A percentile compares a stretch with the other conserved stretches of the same genome.
phyloP scores from a whole-genome alignment of 1,139 yeast genomes.

The Wickerhamiella infanticola region DNA sequence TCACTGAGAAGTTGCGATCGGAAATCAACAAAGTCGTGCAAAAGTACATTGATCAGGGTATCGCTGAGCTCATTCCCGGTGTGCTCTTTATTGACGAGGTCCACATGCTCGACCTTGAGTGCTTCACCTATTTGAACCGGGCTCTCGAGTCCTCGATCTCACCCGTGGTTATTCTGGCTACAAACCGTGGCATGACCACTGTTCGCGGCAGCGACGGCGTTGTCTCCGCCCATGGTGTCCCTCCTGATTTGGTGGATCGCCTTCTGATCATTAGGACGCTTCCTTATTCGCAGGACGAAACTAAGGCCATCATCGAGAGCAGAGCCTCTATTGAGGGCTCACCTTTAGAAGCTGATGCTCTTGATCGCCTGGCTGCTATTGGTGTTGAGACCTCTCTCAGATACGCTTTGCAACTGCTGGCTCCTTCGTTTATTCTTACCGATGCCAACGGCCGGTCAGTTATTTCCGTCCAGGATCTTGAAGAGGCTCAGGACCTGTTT shows the following conservation, averaged over 20 bases:
- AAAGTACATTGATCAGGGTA: slow-evolving; percentile 92
- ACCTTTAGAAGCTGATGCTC: slow-evolving; percentile 47
- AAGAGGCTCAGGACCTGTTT: slow-evolving; percentile 73
- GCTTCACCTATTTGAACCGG: slow-evolving; percentile 83
- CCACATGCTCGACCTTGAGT: slow-evolving; percentile 92
- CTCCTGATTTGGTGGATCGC: slow-evolving; percentile 87
- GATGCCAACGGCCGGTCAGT: slow-evolving; percentile 57
- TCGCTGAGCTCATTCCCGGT: slow-evolving; percentile 96
- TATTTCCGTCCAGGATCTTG: slow-evolving; percentile 56
- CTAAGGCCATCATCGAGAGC: slow-evolving; percentile 63
- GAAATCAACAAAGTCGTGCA: slow-evolving; percentile 95
- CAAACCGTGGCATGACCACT: slow-evolving; percentile 85
- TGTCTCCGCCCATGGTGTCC: slow-evolving; percentile 90
- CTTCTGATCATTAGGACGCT: slow-evolving; percentile 80
- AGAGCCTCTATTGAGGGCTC: slow-evolving; percentile 66
- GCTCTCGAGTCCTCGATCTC: slow-evolving; percentile 88
- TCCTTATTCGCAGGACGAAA: slow-evolving; percentile 74
- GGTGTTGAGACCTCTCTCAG: slow-evolving; percentile 72
- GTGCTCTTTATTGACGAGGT: slow-evolving; percentile 95
- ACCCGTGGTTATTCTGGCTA: slow-evolving; percentile 87
- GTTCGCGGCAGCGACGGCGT: slow-evolving; percentile 85
- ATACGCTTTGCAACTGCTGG: slow-evolving; percentile 76
- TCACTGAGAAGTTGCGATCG: slow-evolving; percentile 82
- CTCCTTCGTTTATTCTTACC: slow-evolving; percentile 82
- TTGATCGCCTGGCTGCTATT: slow-evolving; percentile 52